Percentiles rank a stretch among this genome's conserved stretches.
Evolutionary conservation across 345 rosid genomes (phyloP).

Genomic region (Hibiscus trionum): DNA sequence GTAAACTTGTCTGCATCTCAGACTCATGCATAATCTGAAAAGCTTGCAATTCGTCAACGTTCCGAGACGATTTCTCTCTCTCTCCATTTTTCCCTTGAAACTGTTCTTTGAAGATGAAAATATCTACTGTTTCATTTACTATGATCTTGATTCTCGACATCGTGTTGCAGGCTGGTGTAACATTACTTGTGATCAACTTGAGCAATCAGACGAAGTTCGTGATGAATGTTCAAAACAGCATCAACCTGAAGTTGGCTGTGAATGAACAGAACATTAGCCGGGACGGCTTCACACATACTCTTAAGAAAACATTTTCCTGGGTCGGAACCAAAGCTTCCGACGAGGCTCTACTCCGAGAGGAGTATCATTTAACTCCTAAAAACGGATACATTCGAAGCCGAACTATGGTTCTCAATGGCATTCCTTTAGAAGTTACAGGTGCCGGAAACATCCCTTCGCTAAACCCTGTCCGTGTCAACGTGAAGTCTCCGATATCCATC

Average conservation of each 20-base stretch:
- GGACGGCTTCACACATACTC: slow-evolving; percentile 34
- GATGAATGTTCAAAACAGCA: slow-evolving; percentile 35
- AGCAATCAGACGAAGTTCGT: slow-evolving; percentile 56
- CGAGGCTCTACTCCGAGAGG: slow-evolving; percentile 50
- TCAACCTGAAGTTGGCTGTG: slow-evolving; percentile 23
- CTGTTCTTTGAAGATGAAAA: not conserved
- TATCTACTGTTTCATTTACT: not conserved
- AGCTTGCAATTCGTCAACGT: not conserved
- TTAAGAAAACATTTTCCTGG: slow-evolving; percentile 56
- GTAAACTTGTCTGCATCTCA: not conserved
- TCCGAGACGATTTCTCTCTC: no score
- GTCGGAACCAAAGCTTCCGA: slow-evolving; percentile 48
- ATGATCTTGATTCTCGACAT: not conserved
- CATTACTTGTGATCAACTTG: slow-evolving; percentile 73
- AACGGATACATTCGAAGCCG: slow-evolving; percentile 50
- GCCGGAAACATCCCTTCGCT: slow-evolving; percentile 52
- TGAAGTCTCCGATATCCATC: slow-evolving; percentile 42
- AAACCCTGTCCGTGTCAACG: slow-evolving; percentile 39
- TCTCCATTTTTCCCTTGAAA: not conserved
- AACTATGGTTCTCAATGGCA: slow-evolving; percentile 68
- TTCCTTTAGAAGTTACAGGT: slow-evolving; percentile 43
- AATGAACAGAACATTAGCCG: slow-evolving; percentile 6
- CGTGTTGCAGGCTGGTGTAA: slow-evolving; percentile 60
- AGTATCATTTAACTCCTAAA: slow-evolving; percentile 79
- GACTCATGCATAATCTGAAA: not conserved